Base-by-base conservation (phyloP, 2,329 filamentous ascomycete genomes). In the Colletotrichum sp. region DNA sequence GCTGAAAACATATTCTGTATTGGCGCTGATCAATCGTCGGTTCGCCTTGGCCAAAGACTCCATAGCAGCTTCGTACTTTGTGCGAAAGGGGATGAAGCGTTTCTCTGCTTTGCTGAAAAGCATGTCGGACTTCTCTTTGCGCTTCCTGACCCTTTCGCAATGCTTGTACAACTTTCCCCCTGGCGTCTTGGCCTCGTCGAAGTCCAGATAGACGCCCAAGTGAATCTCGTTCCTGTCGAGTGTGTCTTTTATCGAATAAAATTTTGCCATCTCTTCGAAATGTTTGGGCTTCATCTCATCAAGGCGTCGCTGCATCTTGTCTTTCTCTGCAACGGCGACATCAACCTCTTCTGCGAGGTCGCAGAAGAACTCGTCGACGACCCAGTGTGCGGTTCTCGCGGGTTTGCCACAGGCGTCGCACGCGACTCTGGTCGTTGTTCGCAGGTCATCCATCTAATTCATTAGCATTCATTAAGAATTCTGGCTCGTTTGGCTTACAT, bases 401-500 rank as follows among this genome's bases (percentile, higher is more conserved):
- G 1, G 8, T 44, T 44, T 44, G 15, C 39, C 19, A 1, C 16
- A 44, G 39, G 8, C 39, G 19, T 44, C 19, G 39, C 16, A 44
- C 8, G 39, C 39, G 39, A n/a, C 39, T 44, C 5, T 16, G 16
- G 36, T 44, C 36, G 5, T 44, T 44, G 36, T 19, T 6, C 5
- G 16, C 16, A 19, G 1, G 3, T 19, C 36, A 9, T 44, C 8
- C 36, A 44, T 44, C 16, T 19, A 19, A 44, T 44, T 9, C 11
- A 1, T 44, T n/a, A 44, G 39, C 39, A 44, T 19, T n/a, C 2
- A 8, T 44, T n/a, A 0, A 8, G 8, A 6, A 5, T 0, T 11
- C 0, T 0, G 39, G 39, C 19, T 44, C 0, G 0, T 44, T n/a
- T 44, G 0, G 19, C 39, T 44, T 11, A 44, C 1, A 0, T 44